phyloP scores from a whole-genome alignment of 2,329 filamentous ascomycete genomes.

The Monosporascus sp. region DNA sequence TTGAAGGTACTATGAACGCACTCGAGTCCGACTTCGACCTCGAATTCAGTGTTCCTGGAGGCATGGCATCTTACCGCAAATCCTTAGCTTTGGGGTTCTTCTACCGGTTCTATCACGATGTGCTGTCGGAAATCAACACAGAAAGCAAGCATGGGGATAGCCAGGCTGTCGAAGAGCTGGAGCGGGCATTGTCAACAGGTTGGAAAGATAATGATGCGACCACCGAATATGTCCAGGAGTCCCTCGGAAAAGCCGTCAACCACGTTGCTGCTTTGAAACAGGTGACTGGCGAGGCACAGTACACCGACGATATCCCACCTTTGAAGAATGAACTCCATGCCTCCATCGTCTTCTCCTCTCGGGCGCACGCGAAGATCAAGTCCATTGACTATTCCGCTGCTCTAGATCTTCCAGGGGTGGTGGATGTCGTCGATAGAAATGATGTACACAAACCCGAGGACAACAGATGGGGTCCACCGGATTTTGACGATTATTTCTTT shows the following conservation, averaged over 20 bases:
- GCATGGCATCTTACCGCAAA: slow-evolving; percentile 95
- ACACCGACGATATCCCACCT: slow-evolving; percentile 89
- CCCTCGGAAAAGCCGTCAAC: slow-evolving; percentile 78
- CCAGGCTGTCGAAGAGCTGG: slow-evolving; percentile 78
- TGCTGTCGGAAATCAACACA: slow-evolving; percentile 58
- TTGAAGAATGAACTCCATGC: slow-evolving; percentile 86
- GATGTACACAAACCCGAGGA: slow-evolving; percentile 74
- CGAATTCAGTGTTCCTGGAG: slow-evolving; percentile 84
- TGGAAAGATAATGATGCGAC: slow-evolving; percentile 72
- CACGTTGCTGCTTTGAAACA: slow-evolving; percentile 93
- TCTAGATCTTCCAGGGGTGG: slow-evolving; percentile 78
- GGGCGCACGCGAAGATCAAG: slow-evolving; percentile 78
- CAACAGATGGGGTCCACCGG: slow-evolving; percentile 89
- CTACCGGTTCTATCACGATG: slow-evolving; percentile 93
- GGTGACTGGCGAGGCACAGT: slow-evolving; percentile 88
- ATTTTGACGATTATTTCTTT: slow-evolving; percentile 82
- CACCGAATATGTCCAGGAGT: slow-evolving; percentile 71
- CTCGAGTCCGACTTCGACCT: slow-evolving; percentile 88
- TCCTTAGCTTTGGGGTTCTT: slow-evolving; percentile 90
- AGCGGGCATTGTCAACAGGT: slow-evolving; percentile 76
- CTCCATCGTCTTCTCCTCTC: slow-evolving; percentile 81
- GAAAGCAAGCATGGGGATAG: slow-evolving; percentile 50
- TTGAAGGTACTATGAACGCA: slow-evolving; percentile 85
- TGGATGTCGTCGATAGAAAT: slow-evolving; percentile 74
- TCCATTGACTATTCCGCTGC: slow-evolving; percentile 72